Evolutionary conservation across 73 alveolate genomes (phyloP).

Genomic region (Effrenium voratum): DNA sequence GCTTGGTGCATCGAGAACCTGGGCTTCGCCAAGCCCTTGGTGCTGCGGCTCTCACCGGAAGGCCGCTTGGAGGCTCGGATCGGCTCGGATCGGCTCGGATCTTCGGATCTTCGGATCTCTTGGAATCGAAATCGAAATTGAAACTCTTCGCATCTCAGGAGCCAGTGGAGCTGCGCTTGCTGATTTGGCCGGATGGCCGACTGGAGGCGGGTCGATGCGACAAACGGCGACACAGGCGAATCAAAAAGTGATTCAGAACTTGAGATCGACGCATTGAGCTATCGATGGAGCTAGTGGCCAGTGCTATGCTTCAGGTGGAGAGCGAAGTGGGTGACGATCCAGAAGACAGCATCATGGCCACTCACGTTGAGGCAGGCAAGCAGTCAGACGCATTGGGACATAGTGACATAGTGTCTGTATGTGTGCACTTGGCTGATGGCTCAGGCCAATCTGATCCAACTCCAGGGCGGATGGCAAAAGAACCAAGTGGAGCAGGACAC

Average conservation of each 20-base stretch:
- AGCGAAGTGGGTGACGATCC: slow-evolving; percentile 68
- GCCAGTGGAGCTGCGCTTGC: slow-evolving; percentile 91
- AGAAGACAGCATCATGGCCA: slow-evolving; percentile 26
- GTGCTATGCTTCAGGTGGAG: slow-evolving; percentile 75
- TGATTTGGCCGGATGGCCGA: slow-evolving; percentile 86
- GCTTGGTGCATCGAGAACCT: slow-evolving; percentile 88
- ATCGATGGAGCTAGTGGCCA: no score
- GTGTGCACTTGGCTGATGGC: neutral
- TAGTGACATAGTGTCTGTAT: neutral
- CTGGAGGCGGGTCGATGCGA: slow-evolving; percentile 21
- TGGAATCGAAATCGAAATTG: no score
- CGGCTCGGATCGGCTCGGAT: no score
- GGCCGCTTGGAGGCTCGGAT: slow-evolving; percentile 86
- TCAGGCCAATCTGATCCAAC: slow-evolving; percentile 65
- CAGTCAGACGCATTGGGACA: no score
- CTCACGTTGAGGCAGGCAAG: slow-evolving; percentile 61
- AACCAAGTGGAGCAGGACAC: slow-evolving; percentile 58
- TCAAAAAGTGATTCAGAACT: neutral
- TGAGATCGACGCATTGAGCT: neutral
- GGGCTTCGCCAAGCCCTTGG: slow-evolving; percentile 84
- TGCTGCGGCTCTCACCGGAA: slow-evolving; percentile 60
- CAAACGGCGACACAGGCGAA: no score
- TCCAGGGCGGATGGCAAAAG: slow-evolving; percentile 62
- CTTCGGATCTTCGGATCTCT: no score
- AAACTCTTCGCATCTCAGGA: no score